phyloP scores from a whole-genome alignment of 805 yeast species.

The Starmerella geochares region DNA sequence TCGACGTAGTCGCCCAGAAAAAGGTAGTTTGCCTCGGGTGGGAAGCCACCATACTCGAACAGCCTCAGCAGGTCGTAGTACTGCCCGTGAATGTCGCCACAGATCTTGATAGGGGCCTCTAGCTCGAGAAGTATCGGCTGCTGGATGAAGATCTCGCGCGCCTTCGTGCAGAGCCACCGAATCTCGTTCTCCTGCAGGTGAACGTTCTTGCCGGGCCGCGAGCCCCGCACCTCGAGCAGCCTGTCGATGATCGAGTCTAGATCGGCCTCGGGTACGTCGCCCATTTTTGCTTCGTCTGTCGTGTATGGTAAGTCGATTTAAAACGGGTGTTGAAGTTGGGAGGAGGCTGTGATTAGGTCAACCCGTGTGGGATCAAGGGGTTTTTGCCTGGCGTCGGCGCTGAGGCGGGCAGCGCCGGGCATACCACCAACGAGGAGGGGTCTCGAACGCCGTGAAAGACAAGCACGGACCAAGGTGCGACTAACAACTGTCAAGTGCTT shows the following conservation, averaged over 20 bases:
- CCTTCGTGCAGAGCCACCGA: conserved; percentile 90
- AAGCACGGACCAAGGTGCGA: too few relatives aligned
- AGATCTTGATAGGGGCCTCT: conserved; percentile 88
- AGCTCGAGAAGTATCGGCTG: conserved; percentile 92
- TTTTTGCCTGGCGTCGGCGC: background rate
- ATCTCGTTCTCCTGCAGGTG: conserved; percentile 89
- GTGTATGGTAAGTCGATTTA: background rate
- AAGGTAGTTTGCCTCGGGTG: conserved; percentile 94
- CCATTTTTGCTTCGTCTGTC: conserved; percentile 24
- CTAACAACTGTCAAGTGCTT: too few relatives aligned
- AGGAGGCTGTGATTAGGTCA: conserved; percentile 20
- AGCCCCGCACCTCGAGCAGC: conserved; percentile 92
- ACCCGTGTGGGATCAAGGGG: background rate
- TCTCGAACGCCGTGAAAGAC: too few relatives aligned
- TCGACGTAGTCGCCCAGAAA: conserved; percentile 97
- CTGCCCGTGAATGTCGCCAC: conserved; percentile 99
- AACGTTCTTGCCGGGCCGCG: conserved; percentile 96
- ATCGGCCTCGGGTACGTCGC: conserved; percentile 63
- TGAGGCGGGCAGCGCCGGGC: background rate
- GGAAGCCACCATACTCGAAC: conserved; percentile 97
- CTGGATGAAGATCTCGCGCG: conserved; percentile 94
- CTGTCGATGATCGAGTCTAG: conserved; percentile 95
- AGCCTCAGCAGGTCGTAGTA: conserved; percentile 90
- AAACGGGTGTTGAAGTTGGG: conserved; percentile 12
- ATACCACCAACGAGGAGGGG: background rate